Percentiles rank a stretch among this genome's conserved stretches.
Evolutionary conservation across 495 filamentous ascomycete species (phyloP).

Genomic region (Aspergillus haitiensis): DNA sequence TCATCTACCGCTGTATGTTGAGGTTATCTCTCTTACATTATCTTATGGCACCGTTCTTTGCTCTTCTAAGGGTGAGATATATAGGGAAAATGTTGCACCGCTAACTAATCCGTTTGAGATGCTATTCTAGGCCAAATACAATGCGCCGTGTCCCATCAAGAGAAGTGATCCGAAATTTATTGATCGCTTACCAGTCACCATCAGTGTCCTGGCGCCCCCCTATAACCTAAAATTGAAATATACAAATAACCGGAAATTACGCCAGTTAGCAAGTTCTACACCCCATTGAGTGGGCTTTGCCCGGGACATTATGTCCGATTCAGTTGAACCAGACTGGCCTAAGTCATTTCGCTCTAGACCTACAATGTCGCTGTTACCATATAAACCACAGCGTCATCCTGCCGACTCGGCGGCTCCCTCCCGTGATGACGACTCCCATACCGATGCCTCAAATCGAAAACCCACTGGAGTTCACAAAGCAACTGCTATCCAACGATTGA

Average conservation of each 20-base stretch:
- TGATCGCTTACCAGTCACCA: slow-evolving; percentile 23
- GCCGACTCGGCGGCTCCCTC: slow-evolving; percentile 37
- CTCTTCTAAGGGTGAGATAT: too few species aligned
- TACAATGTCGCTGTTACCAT: slow-evolving; percentile 38
- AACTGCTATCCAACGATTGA: slow-evolving; percentile 61
- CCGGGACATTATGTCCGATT: slow-evolving; percentile 36
- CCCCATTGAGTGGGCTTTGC: neutral
- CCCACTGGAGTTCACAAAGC: slow-evolving; percentile 57
- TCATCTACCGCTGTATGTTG: slow-evolving; percentile 24
- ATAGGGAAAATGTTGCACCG: too few species aligned
- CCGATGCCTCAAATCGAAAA: slow-evolving; percentile 44
- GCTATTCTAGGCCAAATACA: slow-evolving; percentile 26
- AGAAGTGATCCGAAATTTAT: slow-evolving; percentile 24
- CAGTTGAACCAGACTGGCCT: slow-evolving; percentile 40
- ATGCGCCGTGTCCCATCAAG: slow-evolving; percentile 35
- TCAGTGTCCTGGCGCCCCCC: slow-evolving; percentile 26
- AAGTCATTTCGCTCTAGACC: slow-evolving; percentile 31
- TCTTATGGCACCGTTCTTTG: too few species aligned
- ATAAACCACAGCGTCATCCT: slow-evolving; percentile 47
- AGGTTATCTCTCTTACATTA: too few species aligned
- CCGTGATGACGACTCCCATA: slow-evolving; percentile 52
- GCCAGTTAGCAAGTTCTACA: too few species aligned
- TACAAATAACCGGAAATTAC: too few species aligned
- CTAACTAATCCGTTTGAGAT: neutral
- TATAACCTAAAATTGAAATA: slow-evolving; percentile 21